Conservation (phyloP, 805 yeast genomes). For the Saccharomycopsis babjevae region DNA sequence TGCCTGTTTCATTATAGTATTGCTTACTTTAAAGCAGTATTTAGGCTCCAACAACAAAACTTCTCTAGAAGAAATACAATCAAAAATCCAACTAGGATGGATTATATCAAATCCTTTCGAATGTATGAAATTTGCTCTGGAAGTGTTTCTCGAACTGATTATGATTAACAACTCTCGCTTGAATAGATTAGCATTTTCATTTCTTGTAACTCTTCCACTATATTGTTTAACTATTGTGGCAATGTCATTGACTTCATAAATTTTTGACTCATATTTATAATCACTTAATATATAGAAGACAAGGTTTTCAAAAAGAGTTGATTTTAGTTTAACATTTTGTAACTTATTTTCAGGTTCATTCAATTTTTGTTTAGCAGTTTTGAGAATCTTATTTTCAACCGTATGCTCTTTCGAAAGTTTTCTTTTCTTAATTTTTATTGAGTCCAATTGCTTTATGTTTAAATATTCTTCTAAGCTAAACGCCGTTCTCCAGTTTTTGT, state of each 20-base stretch:
- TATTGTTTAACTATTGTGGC: conserved; percentile 29
- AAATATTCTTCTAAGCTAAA: conserved; percentile 46
- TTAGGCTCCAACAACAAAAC: conserved; percentile 50
- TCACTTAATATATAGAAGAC: conserved; percentile 49
- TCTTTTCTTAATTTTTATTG: conserved; percentile 21
- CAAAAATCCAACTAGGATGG: conserved; percentile 62
- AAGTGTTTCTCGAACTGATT: conserved; percentile 32
- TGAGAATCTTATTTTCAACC: conserved; percentile 16
- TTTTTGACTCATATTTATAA: conserved; percentile 20
- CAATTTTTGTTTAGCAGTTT: conserved; percentile 20
- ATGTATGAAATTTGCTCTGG: conserved; percentile 30
- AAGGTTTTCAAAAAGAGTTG: conserved; percentile 34
- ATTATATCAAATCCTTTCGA: conserved; percentile 51
- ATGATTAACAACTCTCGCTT: conserved; percentile 21
- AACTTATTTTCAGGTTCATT: conserved; percentile 19
- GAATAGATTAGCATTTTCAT: conserved; percentile 21
- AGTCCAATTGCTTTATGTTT: conserved; percentile 24
- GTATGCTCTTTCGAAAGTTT: conserved; percentile 21
- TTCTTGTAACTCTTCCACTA: conserved; percentile 41
- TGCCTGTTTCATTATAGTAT: conserved; percentile 23
- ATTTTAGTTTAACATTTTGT: conserved; percentile 17
- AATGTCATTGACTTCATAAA: conserved; percentile 30
- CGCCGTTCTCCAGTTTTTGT: conserved; percentile 50
- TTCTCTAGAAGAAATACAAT: conserved; percentile 38
- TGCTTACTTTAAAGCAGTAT: conserved; percentile 40